Evolutionary conservation across 2,329 filamentous ascomycete genomes (phyloP), one percentile per base, ranked within the genome.

Genomic region (Decorospora gaudefroyi): DNA sequence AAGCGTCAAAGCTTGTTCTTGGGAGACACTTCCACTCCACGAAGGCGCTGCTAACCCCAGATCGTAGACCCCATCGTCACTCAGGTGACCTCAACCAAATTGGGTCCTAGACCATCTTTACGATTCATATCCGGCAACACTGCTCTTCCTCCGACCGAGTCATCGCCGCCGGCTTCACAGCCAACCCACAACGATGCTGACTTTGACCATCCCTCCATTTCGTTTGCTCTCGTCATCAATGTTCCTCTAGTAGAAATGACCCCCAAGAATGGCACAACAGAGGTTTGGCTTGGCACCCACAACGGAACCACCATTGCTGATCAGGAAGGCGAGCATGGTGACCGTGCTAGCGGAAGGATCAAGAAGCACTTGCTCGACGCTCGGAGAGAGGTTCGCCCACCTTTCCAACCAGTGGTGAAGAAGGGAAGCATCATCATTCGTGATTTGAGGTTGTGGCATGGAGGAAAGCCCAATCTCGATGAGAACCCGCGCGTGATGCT

Each of bases 251-350:
- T 78, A 6, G 72, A 74, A 18, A 73, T 73, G 29, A 67, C 68
- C 3, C 65, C 72, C 1, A 59, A 72, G 10, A 78, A 78, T 38
- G 77, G 77, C 11, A 68, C 71, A 1, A 80, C 76, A 0, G 77
- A 79, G 55, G 59, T 79, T 11, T 80, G 77, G 77, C 68, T 74
- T 0, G 77, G 77, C 1, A 75, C 72, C 0, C 77, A 79, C 51
- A 46, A 46, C 21, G 35, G 59, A n/a, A 70, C 71, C 13, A 71
- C 59, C 2, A 55, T 67, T 26, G 55, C 57, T 4, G 64, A 68
- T 15, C 63, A 68, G 44, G 57, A 64, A 30, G 62, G 62, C 19
- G 47, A 80, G 83, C 61, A 65, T 16, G 63, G 63, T 3, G 61
- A 67, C 11, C 53, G 63, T 8, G 62, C 62, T 0, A 65, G 62